A percentile compares a stretch with the other conserved stretches of the same genome.
Conservation (phyloP, 2,329 filamentous ascomycete species). For the Botryotinia convoluta region DNA sequence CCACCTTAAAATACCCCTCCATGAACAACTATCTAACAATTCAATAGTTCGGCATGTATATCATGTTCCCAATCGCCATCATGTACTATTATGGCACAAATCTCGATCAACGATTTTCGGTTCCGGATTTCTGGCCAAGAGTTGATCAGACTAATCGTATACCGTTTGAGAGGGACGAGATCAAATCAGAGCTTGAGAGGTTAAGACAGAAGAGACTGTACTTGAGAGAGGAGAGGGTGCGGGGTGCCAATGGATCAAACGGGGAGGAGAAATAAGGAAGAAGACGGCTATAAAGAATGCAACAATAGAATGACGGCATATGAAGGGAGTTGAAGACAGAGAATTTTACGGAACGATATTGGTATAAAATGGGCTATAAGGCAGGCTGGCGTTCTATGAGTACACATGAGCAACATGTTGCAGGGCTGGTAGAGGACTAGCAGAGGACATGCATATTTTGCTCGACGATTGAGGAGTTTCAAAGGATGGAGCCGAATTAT, state of each 20-base stretch:
- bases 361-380: conserved; percentile 4
- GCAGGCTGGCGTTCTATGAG: conserved; percentile 6
- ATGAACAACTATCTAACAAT: conserved; percentile 9
- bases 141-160: conserved; percentile 73
- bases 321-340: not conserved
- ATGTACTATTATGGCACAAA: conserved; percentile 99
- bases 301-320: not conserved
- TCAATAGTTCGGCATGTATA: conserved; percentile 89
- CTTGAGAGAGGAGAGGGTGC: conserved; percentile 40
- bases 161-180: conserved; percentile 76
- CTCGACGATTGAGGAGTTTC: not conserved
- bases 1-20: conserved; percentile 24
- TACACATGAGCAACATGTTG: not conserved
- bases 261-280: conserved; percentile 16
- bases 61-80: conserved; percentile 97
- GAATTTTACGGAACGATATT: not conserved
- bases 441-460: not conserved
- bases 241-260: conserved; percentile 24
- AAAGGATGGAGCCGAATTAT: not conserved
- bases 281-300: not conserved
- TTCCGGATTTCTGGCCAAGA: conserved; percentile 92
- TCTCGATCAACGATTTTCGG: conserved; percentile 85
- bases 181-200: conserved; percentile 62
- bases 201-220: conserved; percentile 34
- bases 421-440: not conserved